Percentiles rank a stretch among this genome's conserved stretches.
Conservation (phyloP, 352 stramenopile species). For the Globisporangium radiosum region DNA sequence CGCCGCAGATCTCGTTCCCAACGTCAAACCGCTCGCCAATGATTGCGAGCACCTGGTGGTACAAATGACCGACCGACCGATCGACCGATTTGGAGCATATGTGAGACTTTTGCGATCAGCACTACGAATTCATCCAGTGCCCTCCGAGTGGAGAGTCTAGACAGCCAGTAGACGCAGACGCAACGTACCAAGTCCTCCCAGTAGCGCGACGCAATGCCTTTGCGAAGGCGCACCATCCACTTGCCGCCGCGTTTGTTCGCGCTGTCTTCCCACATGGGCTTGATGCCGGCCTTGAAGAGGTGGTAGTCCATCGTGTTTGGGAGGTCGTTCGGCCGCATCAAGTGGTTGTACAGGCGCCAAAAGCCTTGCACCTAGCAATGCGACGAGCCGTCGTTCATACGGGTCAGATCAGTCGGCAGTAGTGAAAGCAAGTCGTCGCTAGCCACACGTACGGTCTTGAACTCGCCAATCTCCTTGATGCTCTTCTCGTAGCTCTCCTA, state of each 20-base stretch:
- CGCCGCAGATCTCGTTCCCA: slow-evolving; percentile 90
- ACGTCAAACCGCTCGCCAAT: slow-evolving; percentile 94
- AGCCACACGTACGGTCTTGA: slow-evolving; percentile 69
- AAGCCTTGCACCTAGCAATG: slow-evolving; percentile 80
- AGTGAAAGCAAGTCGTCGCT: background rate
- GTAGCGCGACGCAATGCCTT: slow-evolving; percentile 87
- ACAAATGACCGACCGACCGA: background rate
- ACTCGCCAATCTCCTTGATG: slow-evolving; percentile 90
- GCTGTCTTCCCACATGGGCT: slow-evolving; percentile 92
- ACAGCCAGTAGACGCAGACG: too few relatives aligned
- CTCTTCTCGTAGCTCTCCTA: slow-evolving; percentile 92
- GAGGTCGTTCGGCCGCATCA: slow-evolving; percentile 88
- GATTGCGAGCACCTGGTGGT: slow-evolving; percentile 77
- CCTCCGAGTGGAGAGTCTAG: too few relatives aligned
- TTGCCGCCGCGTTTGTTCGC: slow-evolving; percentile 89
- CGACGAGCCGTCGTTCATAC: slow-evolving; percentile 1
- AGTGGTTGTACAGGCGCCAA: slow-evolving; percentile 92
- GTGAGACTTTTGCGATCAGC: too few relatives aligned
- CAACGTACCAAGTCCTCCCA: slow-evolving; percentile 88
- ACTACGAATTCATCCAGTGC: too few relatives aligned
- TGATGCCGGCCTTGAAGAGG: slow-evolving; percentile 92
- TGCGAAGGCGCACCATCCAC: slow-evolving; percentile 91
- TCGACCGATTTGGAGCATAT: background rate
- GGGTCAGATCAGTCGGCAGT: background rate
- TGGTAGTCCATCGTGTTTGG: slow-evolving; percentile 90